These are phyloP conservation scores for Lasiodiplodia citricola DNA, from an alignment of 2,329 filamentous ascomycete species.

Conservation along the genomic window DNA sequence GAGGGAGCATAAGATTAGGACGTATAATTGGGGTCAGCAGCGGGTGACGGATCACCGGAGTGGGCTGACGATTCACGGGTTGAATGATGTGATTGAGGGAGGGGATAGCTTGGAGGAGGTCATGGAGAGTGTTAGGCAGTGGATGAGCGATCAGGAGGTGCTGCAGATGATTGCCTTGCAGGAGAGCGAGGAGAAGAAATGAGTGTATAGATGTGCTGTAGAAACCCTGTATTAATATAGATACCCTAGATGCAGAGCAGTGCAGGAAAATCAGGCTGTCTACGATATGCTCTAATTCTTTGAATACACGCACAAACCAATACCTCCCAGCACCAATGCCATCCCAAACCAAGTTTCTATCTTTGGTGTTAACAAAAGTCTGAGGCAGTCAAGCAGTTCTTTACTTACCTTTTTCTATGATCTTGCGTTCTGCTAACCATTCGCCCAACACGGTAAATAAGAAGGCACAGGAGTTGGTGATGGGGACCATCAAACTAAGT, in stretches of 20 bases:
- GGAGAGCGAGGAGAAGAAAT: conserved; percentile 32
- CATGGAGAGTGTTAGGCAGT: conserved; percentile 77
- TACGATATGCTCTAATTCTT: conserved; percentile 39
- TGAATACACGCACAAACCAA: conserved; percentile 78
- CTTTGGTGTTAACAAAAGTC: not conserved
- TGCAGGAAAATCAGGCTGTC: not conserved
- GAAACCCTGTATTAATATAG: not conserved
- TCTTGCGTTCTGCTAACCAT: conserved; percentile 92
- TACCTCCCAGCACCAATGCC: conserved; percentile 77
- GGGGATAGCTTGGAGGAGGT: conserved; percentile 73
- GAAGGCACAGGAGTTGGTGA: conserved; percentile 93
- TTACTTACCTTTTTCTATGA: conserved; percentile 76
- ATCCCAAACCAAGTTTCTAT: conserved; percentile 84
- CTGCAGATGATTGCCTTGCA: conserved; percentile 63
- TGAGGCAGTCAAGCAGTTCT: conserved; percentile 12
- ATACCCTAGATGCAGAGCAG: conserved; percentile 8
- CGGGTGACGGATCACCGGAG: conserved; percentile 89
- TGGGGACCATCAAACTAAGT: conserved; percentile 88
- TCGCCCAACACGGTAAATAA: conserved; percentile 95
- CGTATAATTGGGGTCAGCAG: conserved; percentile 82
- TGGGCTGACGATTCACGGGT: conserved; percentile 77
- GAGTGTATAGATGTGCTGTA: not conserved
- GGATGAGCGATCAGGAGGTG: conserved; percentile 78
- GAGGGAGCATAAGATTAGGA: conserved; percentile 90
- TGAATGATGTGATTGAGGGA: conserved; percentile 80